Conservation (phyloP, 176 grass and related monocot species). For the Thalia dealbata region DNA sequence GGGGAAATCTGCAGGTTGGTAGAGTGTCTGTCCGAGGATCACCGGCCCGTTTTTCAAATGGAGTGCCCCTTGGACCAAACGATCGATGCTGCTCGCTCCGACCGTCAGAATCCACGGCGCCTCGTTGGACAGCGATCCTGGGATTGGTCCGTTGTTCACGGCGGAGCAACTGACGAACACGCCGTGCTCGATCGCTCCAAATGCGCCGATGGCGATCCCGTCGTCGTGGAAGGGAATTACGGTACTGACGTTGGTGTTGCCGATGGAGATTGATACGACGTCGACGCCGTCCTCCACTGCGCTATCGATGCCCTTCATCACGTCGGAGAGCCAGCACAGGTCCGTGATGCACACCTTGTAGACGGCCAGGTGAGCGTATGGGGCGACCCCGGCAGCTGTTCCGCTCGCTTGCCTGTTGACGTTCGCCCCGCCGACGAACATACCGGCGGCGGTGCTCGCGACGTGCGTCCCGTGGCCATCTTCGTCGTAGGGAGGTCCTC, state of each 20-base stretch:
- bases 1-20: too few relatives aligned
- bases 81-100: constrained; percentile 11
- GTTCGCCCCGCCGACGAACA: constrained; percentile 15
- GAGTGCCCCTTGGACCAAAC: too few relatives aligned
- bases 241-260: too few relatives aligned
- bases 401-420: constrained; percentile 2
- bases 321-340: constrained; percentile 28
- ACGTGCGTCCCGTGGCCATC: constrained; percentile 51
- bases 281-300: constrained; percentile 49
- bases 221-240: too few relatives aligned
- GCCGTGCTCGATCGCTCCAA: constrained; percentile 24
- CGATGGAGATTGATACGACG: too few relatives aligned
- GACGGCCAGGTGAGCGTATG: constrained; percentile 46
- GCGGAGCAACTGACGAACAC: constrained; percentile 34
- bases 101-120: constrained; percentile 18
- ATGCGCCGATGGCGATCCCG: constrained; percentile 31
- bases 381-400: constrained; percentile 39
- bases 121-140: neutral
- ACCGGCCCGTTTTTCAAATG: too few relatives aligned
- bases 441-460: constrained; percentile 51
- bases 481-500: neutral
- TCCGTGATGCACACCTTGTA: constrained; percentile 39
- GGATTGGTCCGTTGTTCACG: constrained; percentile 20
- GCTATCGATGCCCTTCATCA: constrained; percentile 34
- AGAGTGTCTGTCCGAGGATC: too few relatives aligned